Evolutionary conservation across 2,329 filamentous ascomycete genomes (phyloP), one percentile per base, ranked within the genome.

Genomic region (Ascochyta rabiei): DNA sequence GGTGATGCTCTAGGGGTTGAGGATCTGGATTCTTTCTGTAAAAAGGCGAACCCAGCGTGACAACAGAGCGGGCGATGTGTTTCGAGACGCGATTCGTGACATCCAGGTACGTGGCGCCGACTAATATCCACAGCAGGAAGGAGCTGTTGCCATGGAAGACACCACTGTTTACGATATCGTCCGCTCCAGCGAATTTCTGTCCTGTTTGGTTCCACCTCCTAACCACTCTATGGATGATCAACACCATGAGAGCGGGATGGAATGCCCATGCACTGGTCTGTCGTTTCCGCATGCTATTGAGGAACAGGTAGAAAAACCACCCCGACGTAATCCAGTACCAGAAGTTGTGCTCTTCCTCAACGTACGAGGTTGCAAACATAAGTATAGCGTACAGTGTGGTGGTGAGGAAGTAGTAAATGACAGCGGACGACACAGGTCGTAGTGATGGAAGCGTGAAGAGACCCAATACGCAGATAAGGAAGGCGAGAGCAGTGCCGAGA

Each of bases 311-410:
- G 51, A 79, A 72, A 39, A 81, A 75, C 90, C 90, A 96, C 6
- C 85, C 83, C 0, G 89, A 87, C 0, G 88, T 84, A 1, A 86
- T 77, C 92, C 93, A 98, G 76, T 99, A 98, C 95, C 95, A 99
- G 72, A 96, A 97, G 63, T 98, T 91, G 44, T 99, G 95, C 74
- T 99, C 95, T 76, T 99, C 95, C 75, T 99, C 95, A 2, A 99
- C 91, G 73, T 95, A 99, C 69, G 93, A 98, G 72, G 91, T 96
- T 9, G 93, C 93, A 76, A 98, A 98, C 93, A 98, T 98, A 86
- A 97, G 96, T 33, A 85, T 73, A 1, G 88, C 86, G 69, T 98
- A 96, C 5, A 81, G 67, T 2, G 69, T 15, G 8, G 73, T 65
- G 0, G 72, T 68, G 2, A 76, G 28, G 2, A 69, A 54, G 56